phyloP scores from a whole-genome alignment of 306 rosid genomes.

The Malus fusca region DNA sequence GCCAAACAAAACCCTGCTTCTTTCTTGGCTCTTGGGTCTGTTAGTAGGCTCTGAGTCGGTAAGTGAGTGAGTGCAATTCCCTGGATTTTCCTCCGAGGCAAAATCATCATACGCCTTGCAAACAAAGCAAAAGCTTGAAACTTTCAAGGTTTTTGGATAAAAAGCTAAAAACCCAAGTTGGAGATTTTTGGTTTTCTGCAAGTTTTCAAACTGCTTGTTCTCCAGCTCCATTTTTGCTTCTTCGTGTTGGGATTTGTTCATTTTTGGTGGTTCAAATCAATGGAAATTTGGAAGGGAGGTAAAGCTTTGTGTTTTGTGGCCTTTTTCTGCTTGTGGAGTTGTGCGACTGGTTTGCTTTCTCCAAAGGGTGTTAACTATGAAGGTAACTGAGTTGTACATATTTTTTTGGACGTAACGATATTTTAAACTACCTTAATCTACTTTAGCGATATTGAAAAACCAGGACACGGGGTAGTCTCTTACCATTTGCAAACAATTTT shows the following conservation, averaged over 20 bases:
- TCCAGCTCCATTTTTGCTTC: slow-evolving; percentile 24
- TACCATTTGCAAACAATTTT: neutral
- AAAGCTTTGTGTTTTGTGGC: slow-evolving; percentile 26
- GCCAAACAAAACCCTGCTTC: slow-evolving; percentile 18
- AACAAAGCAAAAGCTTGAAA: slow-evolving; percentile 15
- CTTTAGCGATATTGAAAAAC: neutral
- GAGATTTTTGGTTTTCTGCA: slow-evolving; percentile 32
- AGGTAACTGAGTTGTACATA: slow-evolving; percentile 44
- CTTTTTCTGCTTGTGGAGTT: slow-evolving; percentile 41
- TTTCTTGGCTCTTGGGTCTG: slow-evolving; percentile 35
- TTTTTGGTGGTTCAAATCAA: slow-evolving; percentile 17
- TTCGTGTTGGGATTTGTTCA: slow-evolving; percentile 7
- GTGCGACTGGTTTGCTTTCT: slow-evolving; percentile 50
- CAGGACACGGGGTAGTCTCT: neutral
- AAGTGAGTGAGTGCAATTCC: slow-evolving; percentile 39
- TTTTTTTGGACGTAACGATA: neutral
- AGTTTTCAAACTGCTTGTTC: slow-evolving; percentile 20
- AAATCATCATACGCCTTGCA: slow-evolving; percentile 30
- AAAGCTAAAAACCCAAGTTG: slow-evolving; percentile 19
- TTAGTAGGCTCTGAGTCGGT: slow-evolving; percentile 18
- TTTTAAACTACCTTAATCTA: neutral
- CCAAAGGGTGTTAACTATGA: slow-evolving; percentile 81
- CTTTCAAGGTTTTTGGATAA: neutral
- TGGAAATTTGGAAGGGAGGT: slow-evolving; percentile 39
- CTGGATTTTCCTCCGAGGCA: slow-evolving; percentile 3